These are phyloP conservation scores for Colletotrichum salicis DNA, from an alignment of 2,329 filamentous ascomycete genomes.

Conservation along the genomic window DNA sequence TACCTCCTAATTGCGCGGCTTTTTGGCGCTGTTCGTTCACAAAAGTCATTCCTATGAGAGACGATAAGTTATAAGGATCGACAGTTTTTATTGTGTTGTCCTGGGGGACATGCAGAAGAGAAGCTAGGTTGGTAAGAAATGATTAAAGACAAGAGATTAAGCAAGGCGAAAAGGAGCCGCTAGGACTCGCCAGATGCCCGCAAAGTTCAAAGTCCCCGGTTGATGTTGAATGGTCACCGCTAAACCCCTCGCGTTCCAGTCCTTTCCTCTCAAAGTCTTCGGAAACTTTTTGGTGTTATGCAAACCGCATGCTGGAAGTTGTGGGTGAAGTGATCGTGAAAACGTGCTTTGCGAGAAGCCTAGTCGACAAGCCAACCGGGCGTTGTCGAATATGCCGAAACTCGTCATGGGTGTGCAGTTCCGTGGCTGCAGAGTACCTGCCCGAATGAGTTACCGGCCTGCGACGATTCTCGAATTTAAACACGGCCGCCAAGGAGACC, in stretches of 20 bases:
- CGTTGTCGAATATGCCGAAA: background rate
- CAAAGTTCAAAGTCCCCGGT: slow-evolving; percentile 28
- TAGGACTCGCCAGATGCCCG: slow-evolving; percentile 19
- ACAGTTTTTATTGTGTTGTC: slow-evolving; percentile 21
- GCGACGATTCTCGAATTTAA: slow-evolving; percentile 2
- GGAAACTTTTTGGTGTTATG: background rate
- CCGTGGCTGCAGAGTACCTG: slow-evolving; percentile 22
- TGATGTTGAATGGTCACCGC: slow-evolving; percentile 3
- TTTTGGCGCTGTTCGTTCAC: too few species aligned
- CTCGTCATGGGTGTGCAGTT: slow-evolving; percentile 22
- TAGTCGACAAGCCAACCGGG: background rate
- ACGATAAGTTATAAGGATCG: slow-evolving; percentile 15
- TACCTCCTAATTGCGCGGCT: too few species aligned
- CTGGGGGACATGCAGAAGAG: slow-evolving; percentile 17
- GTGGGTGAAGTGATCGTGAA: background rate
- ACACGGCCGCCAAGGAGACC: background rate
- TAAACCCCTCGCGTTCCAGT: slow-evolving; percentile 9
- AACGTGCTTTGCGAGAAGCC: background rate
- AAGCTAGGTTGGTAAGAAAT: slow-evolving; percentile 15
- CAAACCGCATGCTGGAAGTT: background rate
- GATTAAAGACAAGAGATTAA: slow-evolving; percentile 32
- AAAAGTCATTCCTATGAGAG: too few species aligned
- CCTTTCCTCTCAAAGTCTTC: slow-evolving; percentile 18
- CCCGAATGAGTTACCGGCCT: slow-evolving; percentile 21
- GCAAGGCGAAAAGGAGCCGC: slow-evolving; percentile 5